phyloP scores from a whole-genome alignment of 768 basidiomycete species.

The Naganishia randhawae region DNA sequence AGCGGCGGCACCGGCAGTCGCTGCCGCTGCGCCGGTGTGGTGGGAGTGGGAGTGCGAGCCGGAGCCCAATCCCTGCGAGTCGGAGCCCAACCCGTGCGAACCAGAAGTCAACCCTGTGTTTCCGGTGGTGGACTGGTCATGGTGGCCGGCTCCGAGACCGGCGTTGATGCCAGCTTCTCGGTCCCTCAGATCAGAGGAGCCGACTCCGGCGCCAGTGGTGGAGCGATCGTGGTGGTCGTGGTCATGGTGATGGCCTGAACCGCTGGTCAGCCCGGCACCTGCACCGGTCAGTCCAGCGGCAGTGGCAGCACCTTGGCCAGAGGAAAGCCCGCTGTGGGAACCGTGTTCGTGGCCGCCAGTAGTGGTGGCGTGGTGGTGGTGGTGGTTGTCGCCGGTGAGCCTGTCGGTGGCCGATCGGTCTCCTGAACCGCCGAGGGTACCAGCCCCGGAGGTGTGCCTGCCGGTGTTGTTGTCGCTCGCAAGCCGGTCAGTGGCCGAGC shows the following conservation, averaged over 20 bases:
- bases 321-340: background rate
- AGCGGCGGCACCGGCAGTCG: conserved; percentile 6
- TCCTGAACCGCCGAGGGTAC: too few species aligned
- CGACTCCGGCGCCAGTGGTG: background rate
- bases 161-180: conserved; percentile 18
- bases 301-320: background rate
- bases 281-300: conserved; percentile 16
- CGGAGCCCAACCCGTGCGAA: background rate
- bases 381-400: background rate
- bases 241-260: background rate
- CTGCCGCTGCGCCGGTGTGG: conserved; percentile 15
- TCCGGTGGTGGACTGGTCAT: conserved; percentile 4
- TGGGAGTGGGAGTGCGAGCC: background rate
- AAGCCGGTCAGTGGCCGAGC: conserved; percentile 1
- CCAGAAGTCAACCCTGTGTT: conserved; percentile 10
- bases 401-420: background rate
- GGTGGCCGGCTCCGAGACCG: conserved; percentile 24
- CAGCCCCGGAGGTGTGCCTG: too few species aligned
- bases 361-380: too few species aligned
- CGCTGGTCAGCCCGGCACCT: background rate
- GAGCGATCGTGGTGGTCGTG: background rate
- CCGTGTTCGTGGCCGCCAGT: conserved; percentile 5
- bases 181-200: conserved; percentile 1
- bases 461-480: too few species aligned
- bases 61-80: background rate